phyloP scores from a whole-genome alignment of 495 filamentous ascomycete genomes.

The Hypoxylon perforatum region DNA sequence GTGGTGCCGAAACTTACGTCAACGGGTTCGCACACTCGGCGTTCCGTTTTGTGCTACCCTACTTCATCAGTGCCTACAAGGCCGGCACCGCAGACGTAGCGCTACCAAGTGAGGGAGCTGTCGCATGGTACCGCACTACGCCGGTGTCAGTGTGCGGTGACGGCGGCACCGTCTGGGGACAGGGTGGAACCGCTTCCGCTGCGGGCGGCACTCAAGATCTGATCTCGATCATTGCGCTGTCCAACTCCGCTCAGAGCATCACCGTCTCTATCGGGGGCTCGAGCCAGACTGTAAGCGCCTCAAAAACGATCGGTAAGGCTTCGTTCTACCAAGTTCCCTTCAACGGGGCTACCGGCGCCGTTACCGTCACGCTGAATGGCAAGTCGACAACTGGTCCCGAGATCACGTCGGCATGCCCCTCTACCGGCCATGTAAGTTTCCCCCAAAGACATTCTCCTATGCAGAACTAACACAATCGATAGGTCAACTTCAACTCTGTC shows the following conservation, averaged over 20 bases:
- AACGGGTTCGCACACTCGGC: conserved; percentile 51
- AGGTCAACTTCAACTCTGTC: conserved; percentile 58
- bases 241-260: conserved; percentile 50
- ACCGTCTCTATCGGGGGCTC: conserved; percentile 62
- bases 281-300: conserved; percentile 53
- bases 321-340: conserved; percentile 69
- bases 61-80: conserved; percentile 74
- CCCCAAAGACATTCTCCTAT: background rate
- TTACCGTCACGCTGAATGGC: conserved; percentile 62
- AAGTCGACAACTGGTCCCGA: conserved; percentile 57
- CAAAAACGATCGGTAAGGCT: conserved; percentile 42
- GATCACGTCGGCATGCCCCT: conserved; percentile 58
- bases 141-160: conserved; percentile 46
- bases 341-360: conserved; percentile 59
- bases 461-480: conserved; percentile 27
- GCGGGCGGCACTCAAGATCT: conserved; percentile 56
- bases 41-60: conserved; percentile 64
- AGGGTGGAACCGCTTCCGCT: conserved; percentile 54
- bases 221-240: conserved; percentile 57
- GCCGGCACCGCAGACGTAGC: conserved; percentile 55
- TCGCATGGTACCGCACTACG: conserved; percentile 73
- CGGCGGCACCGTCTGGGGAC: conserved; percentile 58
- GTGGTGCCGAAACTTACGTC: conserved; percentile 63
- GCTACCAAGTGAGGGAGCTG: conserved; percentile 61
- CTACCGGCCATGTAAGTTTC: conserved; percentile 60